phyloP scores from a whole-genome alignment of 2,329 filamentous ascomycete species.

The Thermochaetoides dissita region DNA sequence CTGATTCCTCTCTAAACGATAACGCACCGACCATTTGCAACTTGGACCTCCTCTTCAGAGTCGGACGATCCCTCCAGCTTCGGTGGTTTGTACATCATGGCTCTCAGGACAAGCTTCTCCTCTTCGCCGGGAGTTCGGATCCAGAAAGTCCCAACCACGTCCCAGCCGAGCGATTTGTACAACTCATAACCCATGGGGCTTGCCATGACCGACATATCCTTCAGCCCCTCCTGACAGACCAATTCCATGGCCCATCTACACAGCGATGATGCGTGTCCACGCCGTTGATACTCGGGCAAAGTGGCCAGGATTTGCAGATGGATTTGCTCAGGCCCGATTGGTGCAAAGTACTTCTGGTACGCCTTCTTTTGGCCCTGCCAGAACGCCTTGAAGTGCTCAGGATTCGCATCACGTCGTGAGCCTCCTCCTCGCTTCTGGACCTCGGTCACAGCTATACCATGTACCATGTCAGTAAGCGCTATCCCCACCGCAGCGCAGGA shows the following conservation, averaged over 20 bases:
- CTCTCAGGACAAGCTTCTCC: constrained; percentile 10
- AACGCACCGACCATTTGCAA: background rate
- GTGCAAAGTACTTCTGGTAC: constrained; percentile 10
- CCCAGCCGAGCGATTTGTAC: constrained; percentile 11
- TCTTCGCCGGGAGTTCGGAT: constrained; percentile 13
- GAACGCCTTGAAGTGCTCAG: constrained; percentile 12
- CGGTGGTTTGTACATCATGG: constrained; percentile 12
- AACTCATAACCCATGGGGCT: constrained; percentile 14
- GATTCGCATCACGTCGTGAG: constrained; percentile 13
- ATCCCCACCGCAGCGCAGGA: too few relatives aligned
- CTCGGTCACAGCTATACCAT: constrained; percentile 9
- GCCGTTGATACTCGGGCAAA: constrained; percentile 11
- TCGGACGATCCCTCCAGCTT: too few relatives aligned
- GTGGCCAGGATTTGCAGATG: constrained; percentile 15
- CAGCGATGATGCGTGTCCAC: constrained; percentile 12
- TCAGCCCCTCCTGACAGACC: constrained; percentile 7
- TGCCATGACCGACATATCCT: constrained; percentile 14
- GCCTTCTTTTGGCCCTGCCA: constrained; percentile 12
- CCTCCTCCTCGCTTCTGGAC: constrained; percentile 13
- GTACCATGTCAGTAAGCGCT: constrained; percentile 2
- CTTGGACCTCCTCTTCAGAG: background rate
- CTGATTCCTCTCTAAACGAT: background rate
- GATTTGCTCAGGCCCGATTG: constrained; percentile 12
- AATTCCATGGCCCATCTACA: constrained; percentile 14
- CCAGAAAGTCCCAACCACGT: constrained; percentile 5